Percentiles rank a stretch among this genome's conserved stretches.
Conservation (phyloP, 768 basidiomycete species). For the Psilocybe cubensis region DNA sequence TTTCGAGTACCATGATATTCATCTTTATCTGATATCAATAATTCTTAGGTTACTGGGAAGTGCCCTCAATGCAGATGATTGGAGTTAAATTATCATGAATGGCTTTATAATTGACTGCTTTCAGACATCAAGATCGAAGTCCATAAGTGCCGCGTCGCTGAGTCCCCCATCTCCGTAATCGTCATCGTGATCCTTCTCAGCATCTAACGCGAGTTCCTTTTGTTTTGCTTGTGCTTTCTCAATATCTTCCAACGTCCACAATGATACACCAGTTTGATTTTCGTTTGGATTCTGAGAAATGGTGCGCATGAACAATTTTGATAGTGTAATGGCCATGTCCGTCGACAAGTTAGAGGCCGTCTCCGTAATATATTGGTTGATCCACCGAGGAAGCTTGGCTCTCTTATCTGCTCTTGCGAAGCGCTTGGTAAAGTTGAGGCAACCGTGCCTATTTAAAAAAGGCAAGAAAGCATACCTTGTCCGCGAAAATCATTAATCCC, state of each 20-base stretch:
- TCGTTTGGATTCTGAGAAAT: constrained; percentile 98
- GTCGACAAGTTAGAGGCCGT: constrained; percentile 96
- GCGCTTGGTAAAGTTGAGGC: constrained; percentile 50
- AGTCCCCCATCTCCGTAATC: constrained; percentile 74
- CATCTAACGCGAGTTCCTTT: constrained; percentile 60
- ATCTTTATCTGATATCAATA: constrained; percentile 18
- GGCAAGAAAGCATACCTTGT: constrained; percentile 65
- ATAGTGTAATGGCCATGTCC: constrained; percentile 94
- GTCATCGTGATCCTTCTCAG: constrained; percentile 52
- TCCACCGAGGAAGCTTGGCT: constrained; percentile 97
- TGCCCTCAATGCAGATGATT: constrained; percentile 38
- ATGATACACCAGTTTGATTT: constrained; percentile 90
- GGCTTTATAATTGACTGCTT: constrained; percentile 7
- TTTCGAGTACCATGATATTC: neutral
- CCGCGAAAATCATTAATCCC: constrained; percentile 99
- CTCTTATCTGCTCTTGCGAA: constrained; percentile 93
- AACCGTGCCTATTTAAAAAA: neutral
- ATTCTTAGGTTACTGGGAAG: constrained; percentile 37
- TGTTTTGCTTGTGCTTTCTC: constrained; percentile 85
- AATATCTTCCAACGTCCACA: constrained; percentile 95
- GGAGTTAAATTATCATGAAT: constrained; percentile 3
- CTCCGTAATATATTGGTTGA: constrained; percentile 99
- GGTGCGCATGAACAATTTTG: constrained; percentile 96
- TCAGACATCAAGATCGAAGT: constrained; percentile 54
- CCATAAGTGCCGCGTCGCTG: constrained; percentile 62